phyloP scores from a whole-genome alignment of 2,329 filamentous ascomycete species.

The Alternaria postmessia region DNA sequence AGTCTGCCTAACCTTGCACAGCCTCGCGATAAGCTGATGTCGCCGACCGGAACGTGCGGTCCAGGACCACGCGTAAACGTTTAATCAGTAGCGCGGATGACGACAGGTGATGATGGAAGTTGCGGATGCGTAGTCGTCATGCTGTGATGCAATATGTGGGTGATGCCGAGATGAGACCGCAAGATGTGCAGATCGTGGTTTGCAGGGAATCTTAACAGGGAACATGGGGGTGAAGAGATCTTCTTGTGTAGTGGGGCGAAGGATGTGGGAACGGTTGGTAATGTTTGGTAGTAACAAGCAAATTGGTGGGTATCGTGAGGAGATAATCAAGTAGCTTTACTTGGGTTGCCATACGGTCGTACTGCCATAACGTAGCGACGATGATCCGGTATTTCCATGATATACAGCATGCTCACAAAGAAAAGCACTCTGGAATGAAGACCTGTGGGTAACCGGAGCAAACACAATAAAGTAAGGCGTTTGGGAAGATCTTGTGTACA shows the following conservation, averaged over 20 bases:
- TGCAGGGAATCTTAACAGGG: neutral
- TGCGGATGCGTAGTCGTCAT: neutral
- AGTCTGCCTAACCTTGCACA: neutral
- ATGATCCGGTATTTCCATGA: neutral
- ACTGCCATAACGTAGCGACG: neutral
- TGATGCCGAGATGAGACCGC: constrained; percentile 5
- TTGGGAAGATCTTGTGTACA: no score
- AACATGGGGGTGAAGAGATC: neutral
- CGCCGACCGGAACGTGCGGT: neutral
- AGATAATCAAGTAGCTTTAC: neutral
- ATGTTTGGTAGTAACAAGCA: neutral
- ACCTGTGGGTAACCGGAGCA: neutral
- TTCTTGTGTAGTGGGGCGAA: neutral
- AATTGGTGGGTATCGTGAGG: neutral
- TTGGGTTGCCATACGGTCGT: neutral
- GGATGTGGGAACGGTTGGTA: neutral
- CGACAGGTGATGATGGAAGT: neutral
- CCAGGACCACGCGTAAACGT: neutral
- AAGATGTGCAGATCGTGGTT: constrained; percentile 1
- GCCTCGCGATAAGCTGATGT: neutral
- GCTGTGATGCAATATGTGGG: constrained; percentile 1
- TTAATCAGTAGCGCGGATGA: neutral
- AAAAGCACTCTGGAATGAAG: neutral
- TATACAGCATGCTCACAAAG: neutral
- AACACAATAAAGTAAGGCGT: neutral